A percentile compares a stretch with the other conserved stretches of the same genome.
These are phyloP conservation scores for Berberis vulgaris DNA, from an alignment of 164 flowering plant species.

Conservation along the genomic window DNA sequence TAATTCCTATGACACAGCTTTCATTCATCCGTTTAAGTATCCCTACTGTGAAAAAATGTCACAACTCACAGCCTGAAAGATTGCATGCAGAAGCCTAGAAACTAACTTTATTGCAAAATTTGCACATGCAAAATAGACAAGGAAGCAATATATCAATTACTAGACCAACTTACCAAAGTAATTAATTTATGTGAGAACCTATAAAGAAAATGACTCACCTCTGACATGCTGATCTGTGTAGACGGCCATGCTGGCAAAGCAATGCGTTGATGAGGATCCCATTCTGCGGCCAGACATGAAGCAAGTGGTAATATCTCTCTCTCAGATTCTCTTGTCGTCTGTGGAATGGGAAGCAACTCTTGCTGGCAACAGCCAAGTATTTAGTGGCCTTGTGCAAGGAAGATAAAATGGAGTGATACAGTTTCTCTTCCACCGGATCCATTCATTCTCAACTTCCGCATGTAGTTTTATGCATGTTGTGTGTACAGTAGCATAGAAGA, in stretches of 20 bases:
- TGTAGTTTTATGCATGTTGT: neutral
- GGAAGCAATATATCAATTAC: too few species aligned
- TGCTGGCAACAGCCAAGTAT: constrained; percentile 96
- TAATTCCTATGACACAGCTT: too few species aligned
- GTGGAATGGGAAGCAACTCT: constrained; percentile 99
- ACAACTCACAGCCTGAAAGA: too few species aligned
- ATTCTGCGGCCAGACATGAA: constrained; percentile 93
- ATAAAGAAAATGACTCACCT: constrained; percentile 6
- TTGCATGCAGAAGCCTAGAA: too few species aligned
- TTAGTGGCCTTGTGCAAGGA: constrained; percentile 98
- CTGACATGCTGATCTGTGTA: constrained; percentile 11
- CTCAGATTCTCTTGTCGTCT: constrained; percentile 83
- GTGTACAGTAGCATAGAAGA: neutral
- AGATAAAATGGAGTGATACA: constrained; percentile 30
- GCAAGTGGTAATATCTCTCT: constrained; percentile 79
- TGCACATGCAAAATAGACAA: too few species aligned
- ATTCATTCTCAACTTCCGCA: neutral
- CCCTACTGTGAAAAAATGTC: too few species aligned
- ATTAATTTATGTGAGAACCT: too few species aligned
- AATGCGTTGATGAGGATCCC: constrained; percentile 91
- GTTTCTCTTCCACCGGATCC: neutral
- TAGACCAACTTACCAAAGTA: too few species aligned
- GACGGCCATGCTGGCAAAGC: constrained; percentile 91
- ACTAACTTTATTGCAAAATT: too few species aligned
- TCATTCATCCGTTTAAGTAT: too few species aligned